Evolutionary conservation across 2,329 filamentous ascomycete species (phyloP).

Genomic region (Exophiala lecanii-corni): DNA sequence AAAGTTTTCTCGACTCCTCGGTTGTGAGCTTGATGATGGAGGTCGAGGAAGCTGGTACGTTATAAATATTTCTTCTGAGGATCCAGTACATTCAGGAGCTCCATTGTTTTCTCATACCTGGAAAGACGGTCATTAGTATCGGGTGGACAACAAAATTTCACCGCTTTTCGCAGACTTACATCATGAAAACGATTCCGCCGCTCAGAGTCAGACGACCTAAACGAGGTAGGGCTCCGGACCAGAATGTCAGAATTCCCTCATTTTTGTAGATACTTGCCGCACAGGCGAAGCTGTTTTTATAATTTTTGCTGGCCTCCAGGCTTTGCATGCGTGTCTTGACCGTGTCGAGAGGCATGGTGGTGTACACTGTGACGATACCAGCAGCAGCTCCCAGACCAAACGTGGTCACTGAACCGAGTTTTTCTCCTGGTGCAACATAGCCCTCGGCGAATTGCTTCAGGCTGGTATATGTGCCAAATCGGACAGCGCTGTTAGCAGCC

Average conservation of each 20-base stretch:
- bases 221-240: conserved; percentile 86
- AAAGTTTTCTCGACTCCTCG: too few relatives aligned
- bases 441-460: conserved; percentile 87
- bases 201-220: conserved; percentile 81
- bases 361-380: conserved; percentile 78
- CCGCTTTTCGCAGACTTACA: conserved; percentile 58
- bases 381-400: conserved; percentile 88
- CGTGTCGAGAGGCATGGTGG: conserved; percentile 73
- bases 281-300: conserved; percentile 84
- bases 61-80: conserved; percentile 81
- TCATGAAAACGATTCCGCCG: conserved; percentile 95
- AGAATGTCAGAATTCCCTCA: conserved; percentile 85
- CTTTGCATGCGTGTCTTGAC: conserved; percentile 99
- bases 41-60: too few relatives aligned
- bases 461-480: conserved; percentile 86
- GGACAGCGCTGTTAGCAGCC: conserved; percentile 86
- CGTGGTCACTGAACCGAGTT: conserved; percentile 79
- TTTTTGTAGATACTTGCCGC: conserved; percentile 78
- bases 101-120: conserved; percentile 91
- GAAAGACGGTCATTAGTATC: background rate
- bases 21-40: too few relatives aligned
- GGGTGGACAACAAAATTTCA: too few relatives aligned
- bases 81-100: conserved; percentile 72
- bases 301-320: conserved; percentile 72
- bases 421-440: conserved; percentile 91